These are phyloP conservation scores for Torulaspora microellipsoides DNA, from an alignment of 805 yeast genomes.

Conservation along the genomic window DNA sequence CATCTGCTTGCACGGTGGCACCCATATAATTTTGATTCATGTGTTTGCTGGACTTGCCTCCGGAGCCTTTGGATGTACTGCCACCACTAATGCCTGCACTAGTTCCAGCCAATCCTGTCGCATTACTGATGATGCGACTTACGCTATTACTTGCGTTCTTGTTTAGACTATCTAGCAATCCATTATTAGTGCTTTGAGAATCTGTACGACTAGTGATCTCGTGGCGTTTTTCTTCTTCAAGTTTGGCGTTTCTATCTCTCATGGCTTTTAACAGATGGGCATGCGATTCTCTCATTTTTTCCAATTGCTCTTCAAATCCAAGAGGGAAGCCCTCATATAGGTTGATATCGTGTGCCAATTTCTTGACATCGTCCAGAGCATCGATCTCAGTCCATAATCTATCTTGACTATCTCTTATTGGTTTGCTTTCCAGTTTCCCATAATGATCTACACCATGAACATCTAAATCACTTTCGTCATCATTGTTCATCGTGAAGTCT, in stretches of 20 bases:
- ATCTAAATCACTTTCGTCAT: background rate
- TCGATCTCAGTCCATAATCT: conserved; percentile 84
- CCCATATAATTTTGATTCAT: conserved; percentile 9
- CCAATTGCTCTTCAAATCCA: conserved; percentile 35
- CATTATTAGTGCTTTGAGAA: conserved; percentile 4
- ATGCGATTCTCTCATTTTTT: conserved; percentile 55
- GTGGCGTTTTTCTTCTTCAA: conserved; percentile 16
- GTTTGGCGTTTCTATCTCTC: conserved; percentile 29
- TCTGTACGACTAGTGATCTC: conserved; percentile 10
- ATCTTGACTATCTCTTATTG: conserved; percentile 65
- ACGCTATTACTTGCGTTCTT: conserved; percentile 1
- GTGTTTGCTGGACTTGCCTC: conserved; percentile 1
- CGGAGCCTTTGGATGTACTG: background rate
- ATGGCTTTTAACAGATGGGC: conserved; percentile 36
- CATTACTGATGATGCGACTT: conserved; percentile 7
- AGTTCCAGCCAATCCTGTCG: background rate
- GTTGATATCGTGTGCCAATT: conserved; percentile 48
- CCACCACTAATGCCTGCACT: background rate
- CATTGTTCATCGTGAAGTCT: background rate
- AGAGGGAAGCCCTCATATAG: conserved; percentile 43
- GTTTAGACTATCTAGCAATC: background rate
- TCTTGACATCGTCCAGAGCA: conserved; percentile 72
- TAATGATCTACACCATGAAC: conserved; percentile 12
- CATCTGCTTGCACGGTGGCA: conserved; percentile 10
- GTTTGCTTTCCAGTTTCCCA: conserved; percentile 35